A percentile compares a stretch with the other conserved stretches of the same genome.
These are phyloP conservation scores for Solanum sejunctum DNA, from an alignment of 257 asterid genomes.

Conservation along the genomic window DNA sequence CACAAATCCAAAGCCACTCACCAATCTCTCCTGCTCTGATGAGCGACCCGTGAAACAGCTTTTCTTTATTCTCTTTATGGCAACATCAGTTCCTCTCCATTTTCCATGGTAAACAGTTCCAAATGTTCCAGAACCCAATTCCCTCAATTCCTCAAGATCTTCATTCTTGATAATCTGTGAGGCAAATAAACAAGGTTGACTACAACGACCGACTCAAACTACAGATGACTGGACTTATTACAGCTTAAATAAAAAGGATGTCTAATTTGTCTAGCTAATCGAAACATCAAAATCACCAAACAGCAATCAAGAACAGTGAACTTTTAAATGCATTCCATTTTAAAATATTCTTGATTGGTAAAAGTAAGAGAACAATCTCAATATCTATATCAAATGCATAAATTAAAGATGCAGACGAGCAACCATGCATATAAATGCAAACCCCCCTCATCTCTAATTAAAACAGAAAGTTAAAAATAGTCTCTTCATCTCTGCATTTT, in stretches of 20 bases:
- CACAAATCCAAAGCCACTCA: slow-evolving; percentile 10
- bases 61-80: slow-evolving; percentile 85
- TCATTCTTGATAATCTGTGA: slow-evolving; percentile 59
- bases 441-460: not conserved
- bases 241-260: not conserved
- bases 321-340: not conserved
- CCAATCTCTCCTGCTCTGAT: slow-evolving; percentile 79
- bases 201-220: not conserved
- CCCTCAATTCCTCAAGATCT: slow-evolving; percentile 92
- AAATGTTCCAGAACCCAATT: slow-evolving; percentile 90
- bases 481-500: not conserved
- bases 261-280: not conserved
- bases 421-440: not conserved
- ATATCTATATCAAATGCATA: not conserved
- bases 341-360: not conserved
- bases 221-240: not conserved
- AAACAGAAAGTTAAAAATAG: not conserved
- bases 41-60: slow-evolving; percentile 84
- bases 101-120: slow-evolving; percentile 96
- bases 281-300: not conserved
- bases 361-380: not conserved
- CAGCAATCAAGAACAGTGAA: not conserved
- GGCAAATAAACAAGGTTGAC: not conserved
- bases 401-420: not conserved
- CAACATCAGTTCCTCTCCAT: slow-evolving; percentile 97